Evolutionary conservation across 2,329 filamentous ascomycete genomes (phyloP), one percentile per base, ranked within the genome.

Genomic region (Xylaria sp.): DNA sequence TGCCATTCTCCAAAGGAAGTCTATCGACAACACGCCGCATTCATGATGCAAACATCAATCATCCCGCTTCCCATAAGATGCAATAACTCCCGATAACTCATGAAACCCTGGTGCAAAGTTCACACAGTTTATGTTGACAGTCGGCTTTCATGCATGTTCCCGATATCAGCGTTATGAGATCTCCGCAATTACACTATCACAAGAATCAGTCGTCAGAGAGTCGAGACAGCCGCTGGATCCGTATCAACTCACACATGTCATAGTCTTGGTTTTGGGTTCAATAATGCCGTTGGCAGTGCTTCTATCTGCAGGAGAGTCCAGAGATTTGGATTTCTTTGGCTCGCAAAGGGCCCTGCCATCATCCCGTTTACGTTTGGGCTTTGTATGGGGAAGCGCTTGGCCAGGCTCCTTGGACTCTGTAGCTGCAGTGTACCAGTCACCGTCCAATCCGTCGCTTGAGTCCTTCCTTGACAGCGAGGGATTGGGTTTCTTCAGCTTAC

Each of bases 401-500:
- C 19, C 49, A 9, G 55, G 57, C 18, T 52, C 57, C 37, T 52
- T 42, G 23, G 23, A 30, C 23, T 30, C 23, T 30, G 23, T 30
- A 30, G 23, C 23, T 30, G 23, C 23, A 30, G 23, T 30, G 23
- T 30, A 30, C 23, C 23, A 30, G 23, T 30, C 23, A 30, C 23
- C 23, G 23, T 30, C 23, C 23, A 57, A 19, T 62, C 59, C 42
- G 65, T 67, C 9, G 60, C 10, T 19, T 55, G 44, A 37, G 13
- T 67, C 67, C 0, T 61, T 48, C 13, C 34, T 52, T 11, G 49
- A 11, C 37, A 55, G 49, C 3, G 68, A 66, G 5, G 67, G 58
- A 35, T 77, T 76, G 10, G 76, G 64, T 18, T 74, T 68, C 59
- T 73, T 72, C 88, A 88, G 90, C 8, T 86, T 77, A 13, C 72